Conservation (phyloP, 768 basidiomycete genomes). For the Leccinum subgranulosum region DNA sequence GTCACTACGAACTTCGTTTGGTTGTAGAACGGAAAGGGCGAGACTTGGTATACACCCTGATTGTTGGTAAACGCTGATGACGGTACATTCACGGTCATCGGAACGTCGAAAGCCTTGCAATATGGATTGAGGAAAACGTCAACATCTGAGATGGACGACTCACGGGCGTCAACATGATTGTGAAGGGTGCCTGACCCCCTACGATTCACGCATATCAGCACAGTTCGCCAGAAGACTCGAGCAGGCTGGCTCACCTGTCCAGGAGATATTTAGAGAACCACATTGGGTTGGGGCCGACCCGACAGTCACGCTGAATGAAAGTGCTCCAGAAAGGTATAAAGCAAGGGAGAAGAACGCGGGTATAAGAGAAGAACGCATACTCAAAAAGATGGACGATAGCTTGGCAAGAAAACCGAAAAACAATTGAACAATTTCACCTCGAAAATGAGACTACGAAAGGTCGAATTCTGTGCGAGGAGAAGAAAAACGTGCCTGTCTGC, state of each 20-base stretch:
- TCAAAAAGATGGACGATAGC: slow-evolving; percentile 17
- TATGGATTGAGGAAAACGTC: slow-evolving; percentile 3
- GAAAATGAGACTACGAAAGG: slow-evolving; percentile 5
- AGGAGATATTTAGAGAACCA: slow-evolving; percentile 55
- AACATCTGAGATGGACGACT: slow-evolving; percentile 15
- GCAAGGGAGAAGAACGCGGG: slow-evolving; percentile 22
- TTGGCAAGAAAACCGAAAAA: slow-evolving; percentile 4
- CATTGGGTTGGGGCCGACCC: slow-evolving; percentile 54
- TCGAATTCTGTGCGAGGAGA: slow-evolving; percentile 6
- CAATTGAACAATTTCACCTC: slow-evolving; percentile 5
- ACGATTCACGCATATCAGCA: slow-evolving; percentile 2
- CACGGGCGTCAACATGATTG: slow-evolving; percentile 50
- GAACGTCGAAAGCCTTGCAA: slow-evolving; percentile 50
- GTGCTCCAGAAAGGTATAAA: slow-evolving; percentile 18
- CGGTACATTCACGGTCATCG: slow-evolving; percentile 54
- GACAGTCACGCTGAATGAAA: slow-evolving; percentile 46
- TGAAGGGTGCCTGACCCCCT: slow-evolving; percentile 60
- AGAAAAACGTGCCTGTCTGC: background rate
- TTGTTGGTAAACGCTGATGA: slow-evolving; percentile 50
- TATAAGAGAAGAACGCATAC: slow-evolving; percentile 28
- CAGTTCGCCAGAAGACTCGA: background rate
- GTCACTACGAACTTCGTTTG: slow-evolving; percentile 46
- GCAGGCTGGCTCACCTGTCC: slow-evolving; percentile 51
- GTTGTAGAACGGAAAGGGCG: slow-evolving; percentile 41
- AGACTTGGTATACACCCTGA: slow-evolving; percentile 47